Base-by-base conservation (phyloP, 1,284 basidiomycete genomes). In the Kalmanozyma brasiliensis region DNA sequence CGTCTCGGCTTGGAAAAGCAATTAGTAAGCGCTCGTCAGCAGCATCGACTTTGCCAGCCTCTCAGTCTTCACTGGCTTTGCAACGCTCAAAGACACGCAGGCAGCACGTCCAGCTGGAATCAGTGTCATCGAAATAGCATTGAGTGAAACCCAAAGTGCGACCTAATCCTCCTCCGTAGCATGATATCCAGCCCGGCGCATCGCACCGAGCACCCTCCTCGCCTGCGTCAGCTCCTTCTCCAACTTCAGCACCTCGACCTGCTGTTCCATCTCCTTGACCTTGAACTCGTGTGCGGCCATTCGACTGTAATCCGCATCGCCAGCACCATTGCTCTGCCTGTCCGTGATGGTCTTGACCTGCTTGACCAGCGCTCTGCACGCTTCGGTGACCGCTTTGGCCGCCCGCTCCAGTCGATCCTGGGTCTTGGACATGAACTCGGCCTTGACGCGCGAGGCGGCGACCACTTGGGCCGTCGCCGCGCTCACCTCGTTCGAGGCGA, bases 221-320 rank as follows among this genome's bases (percentile, higher is more conserved):
- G 82, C 81, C 68, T 82, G 77, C 0, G 71, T 91, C 32, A 98
- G 85, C 11, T 97, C 93, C 86, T 97, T 97, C 86, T 98, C 95
- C 76, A 98, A 84, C 81, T 91, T 94, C 73, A 98, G 86, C 71
- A 99, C 97, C 83, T 96, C 92, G 41, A 98, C 96, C 84, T 98
- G 95, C 82, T 96, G 93, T 84, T 98, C 95, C 94, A 99, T 98
- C 87, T 81, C 79, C 52, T 72, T 73, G 42, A 82, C 91, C 87
- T 98, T 98, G 88, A 97, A 98, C 84, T 98, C 95, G 82, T 98
- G 87, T 42, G 86, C 88, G 4, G 93, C 91, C 93, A 98, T 94
- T 63, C 88, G 88, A 83, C 91, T 90, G 84, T 94, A 98, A 84
- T 98, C 93, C 19, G 91, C 87, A 16, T 89, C 87, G 68, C 93